Percentiles rank a stretch among this genome's conserved stretches.
Evolutionary conservation across 2,329 filamentous ascomycete genomes (phyloP).

Genomic region (Fusarium palustre): DNA sequence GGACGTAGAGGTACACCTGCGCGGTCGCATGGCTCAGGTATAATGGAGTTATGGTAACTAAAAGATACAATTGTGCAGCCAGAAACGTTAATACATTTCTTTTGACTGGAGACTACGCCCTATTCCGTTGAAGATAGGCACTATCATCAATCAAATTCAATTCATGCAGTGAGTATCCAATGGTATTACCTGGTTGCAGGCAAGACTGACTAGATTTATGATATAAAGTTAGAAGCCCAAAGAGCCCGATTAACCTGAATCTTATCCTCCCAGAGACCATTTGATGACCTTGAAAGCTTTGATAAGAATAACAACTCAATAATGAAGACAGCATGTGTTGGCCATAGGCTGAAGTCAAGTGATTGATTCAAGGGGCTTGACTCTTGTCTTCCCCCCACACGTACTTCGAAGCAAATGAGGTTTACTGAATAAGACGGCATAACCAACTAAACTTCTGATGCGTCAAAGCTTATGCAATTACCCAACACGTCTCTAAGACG

Average conservation of each 20-base stretch:
- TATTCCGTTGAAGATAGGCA: accelerated
- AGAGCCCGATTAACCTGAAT: no score
- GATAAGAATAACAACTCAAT: not conserved
- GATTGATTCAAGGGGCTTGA: no score
- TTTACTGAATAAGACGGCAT: no score
- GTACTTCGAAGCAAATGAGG: no score
- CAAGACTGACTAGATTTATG: not conserved
- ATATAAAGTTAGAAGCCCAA: not conserved
- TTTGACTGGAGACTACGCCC: accelerated
- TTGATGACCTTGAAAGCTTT: not conserved
- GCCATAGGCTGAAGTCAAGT: no score
- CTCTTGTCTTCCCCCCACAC: no score
- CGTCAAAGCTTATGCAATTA: accelerated
- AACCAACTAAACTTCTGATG: not conserved
- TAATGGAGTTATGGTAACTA: not conserved
- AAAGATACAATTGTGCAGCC: not conserved
- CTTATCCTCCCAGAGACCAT: no score
- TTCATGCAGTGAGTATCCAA: accelerated
- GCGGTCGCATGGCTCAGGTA: not conserved
- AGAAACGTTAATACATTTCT: not conserved
- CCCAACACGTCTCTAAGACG: not conserved
- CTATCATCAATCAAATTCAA: accelerated
- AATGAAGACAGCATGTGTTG: not conserved
- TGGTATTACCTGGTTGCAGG: accelerated
- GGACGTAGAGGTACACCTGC: not conserved